Evolutionary conservation across 2,329 filamentous ascomycete genomes (phyloP).

Genomic region (Aspergillus proliferans): DNA sequence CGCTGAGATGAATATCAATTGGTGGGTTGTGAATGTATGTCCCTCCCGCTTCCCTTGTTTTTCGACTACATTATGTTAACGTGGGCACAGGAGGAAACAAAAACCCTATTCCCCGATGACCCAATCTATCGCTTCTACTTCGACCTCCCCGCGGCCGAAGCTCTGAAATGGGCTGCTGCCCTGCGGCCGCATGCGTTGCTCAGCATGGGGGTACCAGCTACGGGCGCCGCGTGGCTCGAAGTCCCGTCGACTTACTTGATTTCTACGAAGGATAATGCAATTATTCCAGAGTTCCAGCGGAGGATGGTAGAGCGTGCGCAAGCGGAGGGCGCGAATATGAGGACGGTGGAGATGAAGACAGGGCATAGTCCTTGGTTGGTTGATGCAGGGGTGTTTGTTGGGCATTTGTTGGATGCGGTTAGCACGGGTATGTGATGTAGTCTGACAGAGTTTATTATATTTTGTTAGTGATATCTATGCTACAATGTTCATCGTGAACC

Average conservation of each 20-base stretch:
- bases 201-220: neutral
- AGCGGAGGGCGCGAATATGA: neutral
- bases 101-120: neutral
- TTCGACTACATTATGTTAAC: neutral
- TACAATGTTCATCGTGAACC: slow-evolving; percentile 15
- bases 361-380: neutral
- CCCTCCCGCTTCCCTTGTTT: neutral
- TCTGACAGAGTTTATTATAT: too few species aligned
- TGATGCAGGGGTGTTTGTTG: neutral
- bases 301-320: neutral
- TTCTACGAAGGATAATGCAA: neutral
- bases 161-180: neutral
- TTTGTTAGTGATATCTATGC: neutral
- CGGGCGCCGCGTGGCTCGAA: neutral
- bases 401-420: neutral
- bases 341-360: neutral
- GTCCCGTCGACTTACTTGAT: neutral
- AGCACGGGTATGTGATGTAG: too few species aligned
- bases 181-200: neutral
- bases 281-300: neutral
- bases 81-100: neutral
- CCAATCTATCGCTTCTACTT: neutral
- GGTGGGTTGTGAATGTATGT: neutral
- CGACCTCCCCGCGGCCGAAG: neutral
- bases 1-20: neutral